These are phyloP conservation scores for Nepenthes mirabilis DNA, from an alignment of 148 eudicot species.

Conservation along the genomic window DNA sequence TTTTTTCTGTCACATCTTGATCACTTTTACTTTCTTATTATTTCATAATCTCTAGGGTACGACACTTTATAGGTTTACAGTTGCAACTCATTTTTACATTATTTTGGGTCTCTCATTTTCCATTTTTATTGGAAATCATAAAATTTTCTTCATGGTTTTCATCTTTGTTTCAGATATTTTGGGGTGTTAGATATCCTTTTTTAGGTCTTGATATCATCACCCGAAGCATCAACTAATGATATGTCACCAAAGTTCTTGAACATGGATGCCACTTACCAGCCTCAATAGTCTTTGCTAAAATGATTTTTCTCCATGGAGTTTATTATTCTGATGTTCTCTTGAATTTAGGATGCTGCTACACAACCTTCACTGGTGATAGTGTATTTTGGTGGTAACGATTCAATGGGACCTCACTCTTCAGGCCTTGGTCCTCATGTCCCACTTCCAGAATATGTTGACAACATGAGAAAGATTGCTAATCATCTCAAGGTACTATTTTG, in stretches of 20 bases:
- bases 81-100: constrained; percentile 6
- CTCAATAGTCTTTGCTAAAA: too few relatives aligned
- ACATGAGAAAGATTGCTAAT: constrained; percentile 76
- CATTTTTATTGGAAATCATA: constrained; percentile 1
- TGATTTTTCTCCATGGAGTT: too few relatives aligned
- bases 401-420: constrained; percentile 77
- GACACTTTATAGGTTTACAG: neutral
- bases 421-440: constrained; percentile 97
- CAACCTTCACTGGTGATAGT: constrained; percentile 78
- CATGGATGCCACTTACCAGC: too few relatives aligned
- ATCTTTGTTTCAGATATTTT: too few relatives aligned
- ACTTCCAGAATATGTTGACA: constrained; percentile 74
- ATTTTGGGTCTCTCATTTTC: constrained; percentile 9
- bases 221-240: too few relatives aligned
- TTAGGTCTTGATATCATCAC: too few relatives aligned
- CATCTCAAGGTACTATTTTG: constrained; percentile 61
- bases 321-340: constrained; percentile 6
- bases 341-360: constrained; percentile 40
- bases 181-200: too few relatives aligned
- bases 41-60: neutral
- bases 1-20: constrained; percentile 1
- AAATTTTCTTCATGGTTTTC: too few relatives aligned
- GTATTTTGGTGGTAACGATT: constrained; percentile 94
- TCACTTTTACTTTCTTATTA: constrained; percentile 2
- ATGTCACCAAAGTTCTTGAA: too few relatives aligned